Percentiles rank a stretch among this genome's conserved stretches.
phyloP scores from a whole-genome alignment of 371 early-diverging fungal species.

The Mortierella sp. region DNA sequence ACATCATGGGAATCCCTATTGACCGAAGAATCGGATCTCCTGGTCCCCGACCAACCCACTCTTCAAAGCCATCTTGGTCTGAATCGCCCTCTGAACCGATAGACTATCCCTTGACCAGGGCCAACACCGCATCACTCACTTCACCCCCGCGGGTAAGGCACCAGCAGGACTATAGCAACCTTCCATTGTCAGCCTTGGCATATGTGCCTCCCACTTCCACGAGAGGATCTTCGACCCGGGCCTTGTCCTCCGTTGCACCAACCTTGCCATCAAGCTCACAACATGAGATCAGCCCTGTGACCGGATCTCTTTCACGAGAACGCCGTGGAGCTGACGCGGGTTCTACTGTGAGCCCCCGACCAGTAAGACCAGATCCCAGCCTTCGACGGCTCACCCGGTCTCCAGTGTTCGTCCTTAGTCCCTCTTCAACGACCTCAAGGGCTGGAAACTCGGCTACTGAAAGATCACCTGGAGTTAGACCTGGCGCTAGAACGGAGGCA shows the following conservation, averaged over 20 bases:
- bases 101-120: not conserved
- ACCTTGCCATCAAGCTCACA: not conserved
- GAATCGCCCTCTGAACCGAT: not conserved
- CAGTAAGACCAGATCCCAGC: not conserved
- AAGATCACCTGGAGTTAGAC: no score
- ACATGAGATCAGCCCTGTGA: no score
- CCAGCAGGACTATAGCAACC: not conserved
- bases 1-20: conserved; percentile 44
- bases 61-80: conserved; percentile 43
- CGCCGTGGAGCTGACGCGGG: no score
- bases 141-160: not conserved
- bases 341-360: no score
- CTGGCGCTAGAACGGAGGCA: no score
- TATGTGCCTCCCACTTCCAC: conserved; percentile 10
- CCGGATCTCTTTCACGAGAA: no score
- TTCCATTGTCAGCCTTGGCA: conserved; percentile 17
- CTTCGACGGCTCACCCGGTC: not conserved
- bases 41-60: conserved; percentile 14
- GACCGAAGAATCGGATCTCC: conserved; percentile 15
- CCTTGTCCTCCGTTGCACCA: not conserved
- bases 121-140: not conserved
- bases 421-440: not conserved
- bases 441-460: no score
- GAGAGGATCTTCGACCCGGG: not conserved
- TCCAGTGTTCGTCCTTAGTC: not conserved